Conservation (phyloP, 2,329 filamentous ascomycete genomes). For the Graphilbum fragrans region DNA sequence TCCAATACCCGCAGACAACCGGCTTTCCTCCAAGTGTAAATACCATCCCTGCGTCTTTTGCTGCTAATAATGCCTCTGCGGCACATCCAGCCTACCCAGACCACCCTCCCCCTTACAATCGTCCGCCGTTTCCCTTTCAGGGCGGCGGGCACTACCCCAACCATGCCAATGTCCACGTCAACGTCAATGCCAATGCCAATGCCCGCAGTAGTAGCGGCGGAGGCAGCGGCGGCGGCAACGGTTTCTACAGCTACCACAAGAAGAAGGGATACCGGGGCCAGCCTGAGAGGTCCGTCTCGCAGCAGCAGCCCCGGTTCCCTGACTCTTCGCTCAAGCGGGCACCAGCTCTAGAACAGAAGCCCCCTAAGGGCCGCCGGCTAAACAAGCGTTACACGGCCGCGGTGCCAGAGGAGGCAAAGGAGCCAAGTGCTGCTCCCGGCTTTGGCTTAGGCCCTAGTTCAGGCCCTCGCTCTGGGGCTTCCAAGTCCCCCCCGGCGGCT, state of each 20-base stretch:
- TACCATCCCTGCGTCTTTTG: not conserved
- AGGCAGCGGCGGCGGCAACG: constrained; percentile 14
- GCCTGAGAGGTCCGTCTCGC: constrained; percentile 27
- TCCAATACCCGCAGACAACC: constrained; percentile 46
- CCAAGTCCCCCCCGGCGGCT: too few relatives aligned
- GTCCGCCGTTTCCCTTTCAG: too few relatives aligned
- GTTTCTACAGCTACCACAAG: too few relatives aligned
- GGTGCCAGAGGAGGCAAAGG: constrained; percentile 12
- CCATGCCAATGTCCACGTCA: too few relatives aligned
- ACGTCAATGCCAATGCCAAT: too few relatives aligned
- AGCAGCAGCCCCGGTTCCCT: constrained; percentile 21
- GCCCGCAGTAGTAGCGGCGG: too few relatives aligned
- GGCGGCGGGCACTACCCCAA: too few relatives aligned
- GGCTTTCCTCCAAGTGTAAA: constrained; percentile 48
- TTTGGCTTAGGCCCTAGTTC: not conserved
- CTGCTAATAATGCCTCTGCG: not conserved
- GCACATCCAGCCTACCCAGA: too few relatives aligned
- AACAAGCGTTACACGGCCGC: constrained; percentile 36
- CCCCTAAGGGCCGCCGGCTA: constrained; percentile 20
- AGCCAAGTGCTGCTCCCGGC: constrained; percentile 2
- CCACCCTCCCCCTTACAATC: too few relatives aligned
- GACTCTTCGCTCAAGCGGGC: constrained; percentile 19
- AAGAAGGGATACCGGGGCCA: too few relatives aligned
- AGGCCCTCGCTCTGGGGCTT: too few relatives aligned
- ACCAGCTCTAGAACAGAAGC: not conserved